phyloP scores from a whole-genome alignment of 306 rosid species.

The Acacia confusa region DNA sequence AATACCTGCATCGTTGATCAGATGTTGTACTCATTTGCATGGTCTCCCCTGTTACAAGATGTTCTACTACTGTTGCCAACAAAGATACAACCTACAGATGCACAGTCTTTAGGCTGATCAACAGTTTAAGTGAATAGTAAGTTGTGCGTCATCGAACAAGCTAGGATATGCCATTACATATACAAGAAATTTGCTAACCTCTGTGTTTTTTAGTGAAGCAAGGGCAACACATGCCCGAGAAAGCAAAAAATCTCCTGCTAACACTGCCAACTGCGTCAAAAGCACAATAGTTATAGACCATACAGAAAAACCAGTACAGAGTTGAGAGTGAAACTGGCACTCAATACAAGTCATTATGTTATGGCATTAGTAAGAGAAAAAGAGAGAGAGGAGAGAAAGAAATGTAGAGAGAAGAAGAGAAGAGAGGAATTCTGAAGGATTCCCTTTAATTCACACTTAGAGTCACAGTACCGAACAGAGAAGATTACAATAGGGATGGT shows the following conservation, averaged over 20 bases:
- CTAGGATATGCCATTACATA: slow-evolving; percentile 10
- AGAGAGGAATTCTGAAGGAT: no score
- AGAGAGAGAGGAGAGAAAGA: no score
- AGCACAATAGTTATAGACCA: slow-evolving; percentile 2
- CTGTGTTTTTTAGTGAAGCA: slow-evolving; percentile 85
- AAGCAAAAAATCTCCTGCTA: slow-evolving; percentile 96
- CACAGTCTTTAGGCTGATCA: slow-evolving; percentile 27
- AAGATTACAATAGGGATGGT: no score
- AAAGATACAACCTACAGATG: slow-evolving; percentile 77
- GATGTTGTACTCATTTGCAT: slow-evolving; percentile 91
- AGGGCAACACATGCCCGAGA: slow-evolving; percentile 97
- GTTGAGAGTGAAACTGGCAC: not conserved
- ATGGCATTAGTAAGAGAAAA: no score
- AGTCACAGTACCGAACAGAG: no score
- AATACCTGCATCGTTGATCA: slow-evolving; percentile 86
- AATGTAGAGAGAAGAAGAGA: no score
- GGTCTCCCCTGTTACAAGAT: slow-evolving; percentile 96
- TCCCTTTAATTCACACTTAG: no score
- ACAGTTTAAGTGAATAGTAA: not conserved
- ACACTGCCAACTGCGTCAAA: slow-evolving; percentile 72
- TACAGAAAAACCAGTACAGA: not conserved
- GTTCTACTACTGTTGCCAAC: slow-evolving; percentile 77
- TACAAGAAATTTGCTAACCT: slow-evolving; percentile 50
- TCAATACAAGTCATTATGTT: not conserved
- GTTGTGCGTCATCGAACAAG: slow-evolving; percentile 16